These are phyloP conservation scores for Cercospora sp. DNA, from an alignment of 2,329 filamentous ascomycete genomes.

Conservation along the genomic window DNA sequence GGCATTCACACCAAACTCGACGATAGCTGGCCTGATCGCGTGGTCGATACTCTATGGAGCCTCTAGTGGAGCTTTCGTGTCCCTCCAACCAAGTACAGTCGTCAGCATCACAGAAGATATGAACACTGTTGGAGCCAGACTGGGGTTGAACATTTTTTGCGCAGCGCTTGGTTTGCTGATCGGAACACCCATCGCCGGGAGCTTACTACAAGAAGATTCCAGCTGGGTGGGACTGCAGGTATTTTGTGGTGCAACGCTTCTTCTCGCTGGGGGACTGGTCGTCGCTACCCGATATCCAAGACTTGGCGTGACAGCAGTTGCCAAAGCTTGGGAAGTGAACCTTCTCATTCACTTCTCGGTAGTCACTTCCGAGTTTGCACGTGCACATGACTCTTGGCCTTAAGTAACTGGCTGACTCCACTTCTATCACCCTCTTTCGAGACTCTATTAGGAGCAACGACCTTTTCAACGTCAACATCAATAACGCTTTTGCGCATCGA, in stretches of 20 bases:
- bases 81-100: constrained; percentile 43
- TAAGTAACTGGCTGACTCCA: neutral
- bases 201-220: constrained; percentile 14
- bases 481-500: neutral
- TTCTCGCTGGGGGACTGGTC: constrained; percentile 22
- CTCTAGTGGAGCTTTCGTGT: constrained; percentile 47
- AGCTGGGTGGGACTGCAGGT: constrained; percentile 6
- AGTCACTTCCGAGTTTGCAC: neutral
- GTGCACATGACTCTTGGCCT: neutral
- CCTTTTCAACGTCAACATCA: neutral
- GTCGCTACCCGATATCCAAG: constrained; percentile 22
- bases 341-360: neutral
- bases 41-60: constrained; percentile 47
- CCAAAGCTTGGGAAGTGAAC: constrained; percentile 2
- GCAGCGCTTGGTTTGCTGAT: constrained; percentile 30
- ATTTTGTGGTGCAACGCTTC: constrained; percentile 21
- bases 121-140: constrained; percentile 27
- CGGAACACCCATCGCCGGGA: constrained; percentile 32
- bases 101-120: constrained; percentile 22
- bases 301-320: constrained; percentile 15
- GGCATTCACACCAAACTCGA: constrained; percentile 26
- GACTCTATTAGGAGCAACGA: neutral
- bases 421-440: neutral
- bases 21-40: constrained; percentile 40
- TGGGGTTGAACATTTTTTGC: constrained; percentile 32